These are phyloP conservation scores for Rhododendron griersonianum DNA, from an alignment of 148 eudicot species.

Conservation along the genomic window DNA sequence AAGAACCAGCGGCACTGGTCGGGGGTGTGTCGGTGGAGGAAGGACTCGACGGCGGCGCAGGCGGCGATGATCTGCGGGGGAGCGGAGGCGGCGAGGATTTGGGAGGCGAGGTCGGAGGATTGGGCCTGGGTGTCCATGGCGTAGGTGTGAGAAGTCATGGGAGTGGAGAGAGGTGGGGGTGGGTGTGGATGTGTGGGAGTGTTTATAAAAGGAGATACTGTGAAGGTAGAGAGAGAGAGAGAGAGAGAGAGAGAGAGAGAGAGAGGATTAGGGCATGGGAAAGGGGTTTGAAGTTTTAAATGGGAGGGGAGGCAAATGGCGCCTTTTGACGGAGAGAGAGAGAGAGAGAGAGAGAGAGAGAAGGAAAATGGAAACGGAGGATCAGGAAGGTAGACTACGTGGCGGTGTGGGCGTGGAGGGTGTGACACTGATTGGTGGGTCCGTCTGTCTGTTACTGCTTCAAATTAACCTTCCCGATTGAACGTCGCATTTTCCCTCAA, in stretches of 20 bases:
- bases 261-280: not conserved
- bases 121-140: slow-evolving; percentile 65
- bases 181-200: not conserved
- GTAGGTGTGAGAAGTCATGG: slow-evolving; percentile 64
- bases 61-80: slow-evolving; percentile 62
- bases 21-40: slow-evolving; percentile 57
- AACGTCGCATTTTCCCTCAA: no score
- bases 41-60: slow-evolving; percentile 44
- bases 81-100: slow-evolving; percentile 47
- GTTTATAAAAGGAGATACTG: not conserved
- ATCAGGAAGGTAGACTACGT: not conserved
- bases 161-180: not conserved
- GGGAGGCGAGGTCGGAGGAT: slow-evolving; percentile 65
- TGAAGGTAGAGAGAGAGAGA: not conserved
- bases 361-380: not conserved
- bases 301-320: slow-evolving; percentile 31
- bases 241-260: not conserved
- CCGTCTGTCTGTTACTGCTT: no score
- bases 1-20: slow-evolving; percentile 83
- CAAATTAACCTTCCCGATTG: no score
- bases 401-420: not conserved
- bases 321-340: slow-evolving; percentile 12
- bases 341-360: not conserved
- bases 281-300: slow-evolving; percentile 21
- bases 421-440: not conserved